Evolutionary conservation across 1,284 basidiomycete genomes (phyloP).

Genomic region (Trametes versicolor): DNA sequence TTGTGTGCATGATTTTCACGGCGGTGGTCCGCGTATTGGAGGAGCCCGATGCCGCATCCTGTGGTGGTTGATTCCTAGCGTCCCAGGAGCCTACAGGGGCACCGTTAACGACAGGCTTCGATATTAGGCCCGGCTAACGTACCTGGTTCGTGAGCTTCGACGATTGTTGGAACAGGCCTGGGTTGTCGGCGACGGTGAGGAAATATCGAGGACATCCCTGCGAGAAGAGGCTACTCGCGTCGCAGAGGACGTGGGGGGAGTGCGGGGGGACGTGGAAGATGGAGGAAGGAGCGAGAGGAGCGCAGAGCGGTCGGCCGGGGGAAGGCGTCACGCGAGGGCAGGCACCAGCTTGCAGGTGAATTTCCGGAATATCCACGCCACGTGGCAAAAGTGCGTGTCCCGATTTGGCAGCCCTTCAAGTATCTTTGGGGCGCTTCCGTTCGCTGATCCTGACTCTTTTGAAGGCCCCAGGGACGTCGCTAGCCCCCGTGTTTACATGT

Average conservation of each 20-base stretch:
- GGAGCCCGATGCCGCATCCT: conserved; percentile 29
- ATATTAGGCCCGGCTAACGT: not conserved
- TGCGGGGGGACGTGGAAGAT: conserved; percentile 15
- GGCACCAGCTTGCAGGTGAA: conserved; percentile 21
- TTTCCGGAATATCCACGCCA: conserved; percentile 19
- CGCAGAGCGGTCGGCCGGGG: conserved; percentile 7
- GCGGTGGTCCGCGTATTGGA: conserved; percentile 41
- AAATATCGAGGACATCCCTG: conserved; percentile 5
- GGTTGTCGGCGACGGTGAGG: conserved; percentile 21
- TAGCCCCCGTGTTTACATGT: not conserved
- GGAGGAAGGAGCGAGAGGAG: conserved; percentile 13
- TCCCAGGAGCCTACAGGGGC: conserved; percentile 25
- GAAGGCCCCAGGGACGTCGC: not conserved
- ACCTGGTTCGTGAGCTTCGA: conserved; percentile 25
- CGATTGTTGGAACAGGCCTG: conserved; percentile 24
- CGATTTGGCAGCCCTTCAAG: conserved; percentile 10
- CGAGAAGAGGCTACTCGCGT: no score
- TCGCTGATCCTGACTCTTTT: not conserved
- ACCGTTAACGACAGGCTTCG: not conserved
- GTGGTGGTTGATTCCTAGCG: not conserved
- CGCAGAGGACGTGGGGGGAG: not conserved
- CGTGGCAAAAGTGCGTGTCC: conserved; percentile 9
- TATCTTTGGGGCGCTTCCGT: not conserved
- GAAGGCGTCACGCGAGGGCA: conserved; percentile 23
- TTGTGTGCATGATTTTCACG: conserved; percentile 55